These are phyloP conservation scores for Botryosphaeria dothidea DNA, from an alignment of 2,329 filamentous ascomycete genomes.

Conservation along the genomic window DNA sequence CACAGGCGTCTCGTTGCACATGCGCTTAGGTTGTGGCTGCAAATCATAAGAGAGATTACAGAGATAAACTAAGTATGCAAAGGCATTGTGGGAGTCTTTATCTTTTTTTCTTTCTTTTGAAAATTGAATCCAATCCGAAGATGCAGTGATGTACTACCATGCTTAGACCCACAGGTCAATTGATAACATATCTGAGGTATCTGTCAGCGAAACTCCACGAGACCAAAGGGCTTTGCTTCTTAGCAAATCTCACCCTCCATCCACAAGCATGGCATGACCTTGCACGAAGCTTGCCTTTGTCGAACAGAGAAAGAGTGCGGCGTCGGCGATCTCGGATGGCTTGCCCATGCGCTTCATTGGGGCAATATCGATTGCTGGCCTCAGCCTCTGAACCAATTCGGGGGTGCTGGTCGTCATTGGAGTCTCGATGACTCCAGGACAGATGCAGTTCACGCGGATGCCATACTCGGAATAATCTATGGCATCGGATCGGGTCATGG, in stretches of 20 bases:
- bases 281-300: constrained; percentile 56
- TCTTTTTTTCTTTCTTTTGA: too few relatives aligned
- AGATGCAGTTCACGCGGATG: constrained; percentile 63
- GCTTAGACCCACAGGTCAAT: background rate
- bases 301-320: constrained; percentile 54
- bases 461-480: constrained; percentile 53
- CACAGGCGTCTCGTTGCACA: too few relatives aligned
- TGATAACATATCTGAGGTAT: background rate
- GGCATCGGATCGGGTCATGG: constrained; percentile 58
- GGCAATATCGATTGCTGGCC: constrained; percentile 45
- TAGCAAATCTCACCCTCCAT: constrained; percentile 38
- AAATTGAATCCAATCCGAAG: too few relatives aligned
- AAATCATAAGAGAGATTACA: too few relatives aligned
- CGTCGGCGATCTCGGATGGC: constrained; percentile 57
- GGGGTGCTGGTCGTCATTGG: constrained; percentile 34
- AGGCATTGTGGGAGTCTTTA: too few relatives aligned
- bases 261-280: constrained; percentile 49
- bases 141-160: background rate
- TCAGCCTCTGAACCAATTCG: constrained; percentile 34
- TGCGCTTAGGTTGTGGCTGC: too few relatives aligned
- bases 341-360: constrained; percentile 51
- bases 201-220: background rate
- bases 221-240: background rate
- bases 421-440: constrained; percentile 53
- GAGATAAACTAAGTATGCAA: too few relatives aligned